Base-by-base conservation (phyloP, 495 filamentous ascomycete genomes). In the Cercophora scortea region DNA sequence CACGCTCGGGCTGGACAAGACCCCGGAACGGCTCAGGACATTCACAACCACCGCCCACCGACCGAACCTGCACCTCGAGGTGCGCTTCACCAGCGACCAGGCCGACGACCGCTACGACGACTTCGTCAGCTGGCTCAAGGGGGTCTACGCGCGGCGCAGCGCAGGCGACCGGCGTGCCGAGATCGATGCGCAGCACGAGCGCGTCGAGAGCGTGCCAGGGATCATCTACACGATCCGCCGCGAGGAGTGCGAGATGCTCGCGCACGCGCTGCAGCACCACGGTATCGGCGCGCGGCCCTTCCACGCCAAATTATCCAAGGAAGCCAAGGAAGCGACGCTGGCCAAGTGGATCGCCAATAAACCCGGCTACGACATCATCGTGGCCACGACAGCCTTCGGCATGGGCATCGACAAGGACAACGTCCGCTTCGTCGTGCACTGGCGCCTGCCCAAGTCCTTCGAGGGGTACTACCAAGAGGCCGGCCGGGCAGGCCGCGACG, bases 361-460 rank as follows among this genome's bases (percentile, higher is more conserved):
- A 43, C 71, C 76, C 11, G 82, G 84, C 6, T 95, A 93, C 65
- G 88, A 91, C 58, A 84, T 96, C 45, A 90, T 96, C 42, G 88
- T 96, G 40, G 92, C 92, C 6, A 96, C 92, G 0, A 96, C 89
- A 3, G 92, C 92, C 0, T 96, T 96, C 55, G 92, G 92, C 7
- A 96, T 98, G 92, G 92, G 92, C 4, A 96, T 98, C 58, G 90
- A 96, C 61, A 96, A 95, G 67, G 80, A 91, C 32, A 84, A 93
- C 58, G 92, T 97, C 13, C 82, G 91, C 3, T 96, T 96, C 60
- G 89, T 97, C 2, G 80, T 94, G 4, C 92, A 97, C 65, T 96
- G 91, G 90, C 85, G 86, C 49, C 72, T 95, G 13, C 88, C 90
- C 10, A 93, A 92, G 61, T 89, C 84, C 33, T 95, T 96, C 64